Evolutionary conservation across 805 yeast species (phyloP).

Genomic region (Sugiyamaella americana): DNA sequence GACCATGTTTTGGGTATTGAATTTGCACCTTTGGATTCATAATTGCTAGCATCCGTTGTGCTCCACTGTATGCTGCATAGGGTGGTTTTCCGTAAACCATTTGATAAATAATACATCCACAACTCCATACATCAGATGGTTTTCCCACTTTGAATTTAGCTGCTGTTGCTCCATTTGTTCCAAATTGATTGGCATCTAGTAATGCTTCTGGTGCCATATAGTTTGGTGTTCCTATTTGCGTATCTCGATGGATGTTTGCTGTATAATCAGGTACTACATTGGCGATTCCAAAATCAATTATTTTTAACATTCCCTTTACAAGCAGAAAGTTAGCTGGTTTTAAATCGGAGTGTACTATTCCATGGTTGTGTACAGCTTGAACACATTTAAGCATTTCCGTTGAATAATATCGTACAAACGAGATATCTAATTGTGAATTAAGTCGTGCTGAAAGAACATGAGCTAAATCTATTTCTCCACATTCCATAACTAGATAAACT

Average conservation of each 20-base stretch:
- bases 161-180: slow-evolving; percentile 10
- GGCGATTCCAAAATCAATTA: slow-evolving; percentile 90
- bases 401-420: slow-evolving; percentile 74
- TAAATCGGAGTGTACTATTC: slow-evolving; percentile 78
- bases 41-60: slow-evolving; percentile 74
- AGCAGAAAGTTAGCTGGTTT: slow-evolving; percentile 48
- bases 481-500: slow-evolving; percentile 79
- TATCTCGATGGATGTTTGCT: slow-evolving; percentile 78
- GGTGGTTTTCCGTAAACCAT: slow-evolving; percentile 95
- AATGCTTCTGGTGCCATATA: slow-evolving; percentile 98
- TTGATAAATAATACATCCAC: slow-evolving; percentile 93
- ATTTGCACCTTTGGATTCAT: slow-evolving; percentile 77
- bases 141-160: slow-evolving; percentile 73
- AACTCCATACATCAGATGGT: slow-evolving; percentile 97
- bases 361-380: slow-evolving; percentile 78
- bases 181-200: slow-evolving; percentile 45
- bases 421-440: slow-evolving; percentile 51
- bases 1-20: slow-evolving; percentile 54
- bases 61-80: slow-evolving; percentile 69
- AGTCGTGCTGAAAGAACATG: slow-evolving; percentile 61
- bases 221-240: slow-evolving; percentile 92
- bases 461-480: slow-evolving; percentile 88
- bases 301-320: slow-evolving; percentile 76
- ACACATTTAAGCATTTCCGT: slow-evolving; percentile 77
- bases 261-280: slow-evolving; percentile 91